These are phyloP conservation scores for Maudiozyma humilis DNA, from an alignment of 1,139 yeast genomes.

Conservation along the genomic window DNA sequence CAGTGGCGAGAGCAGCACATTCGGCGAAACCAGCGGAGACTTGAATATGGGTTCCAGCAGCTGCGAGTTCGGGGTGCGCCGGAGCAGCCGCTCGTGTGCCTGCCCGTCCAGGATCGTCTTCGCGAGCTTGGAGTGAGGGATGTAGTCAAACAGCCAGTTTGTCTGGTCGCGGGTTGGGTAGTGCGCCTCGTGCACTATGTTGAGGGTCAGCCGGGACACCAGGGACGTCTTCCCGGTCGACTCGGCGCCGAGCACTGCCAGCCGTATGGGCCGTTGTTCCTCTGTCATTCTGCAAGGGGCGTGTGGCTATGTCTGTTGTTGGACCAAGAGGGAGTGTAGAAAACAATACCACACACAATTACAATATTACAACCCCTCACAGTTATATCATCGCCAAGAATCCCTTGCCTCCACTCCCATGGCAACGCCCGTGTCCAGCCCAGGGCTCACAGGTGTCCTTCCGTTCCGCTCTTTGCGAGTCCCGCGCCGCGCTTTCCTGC, in stretches of 20 bases:
- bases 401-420: no score
- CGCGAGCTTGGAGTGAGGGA: slow-evolving; percentile 37
- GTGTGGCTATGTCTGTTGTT: no score
- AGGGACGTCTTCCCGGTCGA: slow-evolving; percentile 38
- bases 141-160: slow-evolving; percentile 48
- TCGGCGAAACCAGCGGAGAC: slow-evolving; percentile 25
- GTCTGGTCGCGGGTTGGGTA: slow-evolving; percentile 57
- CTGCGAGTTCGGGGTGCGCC: slow-evolving; percentile 29
- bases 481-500: no score
- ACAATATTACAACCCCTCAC: no score
- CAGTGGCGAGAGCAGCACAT: slow-evolving; percentile 30
- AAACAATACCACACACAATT: no score
- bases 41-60: slow-evolving; percentile 26
- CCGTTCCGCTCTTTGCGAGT: no score
- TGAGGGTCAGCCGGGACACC: slow-evolving; percentile 42
- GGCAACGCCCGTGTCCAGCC: no score
- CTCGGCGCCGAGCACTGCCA: slow-evolving; percentile 32
- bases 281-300: background rate
- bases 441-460: no score
- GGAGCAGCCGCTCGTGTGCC: slow-evolving; percentile 29
- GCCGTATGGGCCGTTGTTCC: slow-evolving; percentile 27
- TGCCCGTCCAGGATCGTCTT: slow-evolving; percentile 44
- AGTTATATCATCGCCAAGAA: no score
- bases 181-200: slow-evolving; percentile 39
- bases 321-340: no score